Evolutionary conservation across 371 early-diverging fungal genomes (phyloP).

Genomic region (Blastocladiella emersonii): DNA sequence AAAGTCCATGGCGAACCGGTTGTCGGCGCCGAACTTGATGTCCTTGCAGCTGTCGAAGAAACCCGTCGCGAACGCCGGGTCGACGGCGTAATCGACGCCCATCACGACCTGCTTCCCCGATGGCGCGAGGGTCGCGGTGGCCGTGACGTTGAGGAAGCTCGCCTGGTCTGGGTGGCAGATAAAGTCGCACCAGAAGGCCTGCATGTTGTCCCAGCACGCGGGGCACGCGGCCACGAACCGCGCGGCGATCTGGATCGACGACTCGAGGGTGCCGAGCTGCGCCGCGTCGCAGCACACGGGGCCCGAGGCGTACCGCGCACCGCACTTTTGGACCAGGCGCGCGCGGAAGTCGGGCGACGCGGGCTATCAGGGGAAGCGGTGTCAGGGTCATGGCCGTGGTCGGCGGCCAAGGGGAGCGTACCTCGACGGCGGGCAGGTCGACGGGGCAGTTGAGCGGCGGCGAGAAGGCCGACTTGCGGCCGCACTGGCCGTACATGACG

Average conservation of each 20-base stretch:
- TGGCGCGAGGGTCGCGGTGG: conserved; percentile 6
- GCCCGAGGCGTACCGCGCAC: conserved; percentile 31
- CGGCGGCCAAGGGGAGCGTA: background rate
- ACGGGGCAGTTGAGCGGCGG: conserved; percentile 7
- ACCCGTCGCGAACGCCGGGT: conserved; percentile 36
- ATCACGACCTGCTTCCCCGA: conserved; percentile 27
- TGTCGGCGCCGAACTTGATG: conserved; percentile 51
- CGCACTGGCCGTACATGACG: conserved; percentile 12
- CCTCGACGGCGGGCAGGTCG: background rate
- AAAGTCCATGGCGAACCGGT: conserved; percentile 57
- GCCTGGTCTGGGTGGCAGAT: conserved; percentile 59
- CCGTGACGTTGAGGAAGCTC: conserved; percentile 50
- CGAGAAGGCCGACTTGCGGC: conserved; percentile 3
- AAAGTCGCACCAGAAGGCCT: conserved; percentile 54
- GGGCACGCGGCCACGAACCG: conserved; percentile 51
- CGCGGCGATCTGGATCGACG: conserved; percentile 39
- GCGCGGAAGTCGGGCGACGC: conserved; percentile 22
- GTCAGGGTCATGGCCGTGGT: background rate
- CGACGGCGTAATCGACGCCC: conserved; percentile 43
- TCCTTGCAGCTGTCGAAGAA: conserved; percentile 62
- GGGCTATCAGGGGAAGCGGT: background rate
- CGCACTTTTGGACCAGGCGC: conserved; percentile 41
- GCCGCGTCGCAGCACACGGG: conserved; percentile 45
- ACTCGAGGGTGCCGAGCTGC: conserved; percentile 36
- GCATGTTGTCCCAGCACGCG: conserved; percentile 61